Percentiles rank a stretch among this genome's conserved stretches.
These are phyloP conservation scores for Jamesozyma gamospora DNA, from an alignment of 805 yeast species.

Conservation along the genomic window DNA sequence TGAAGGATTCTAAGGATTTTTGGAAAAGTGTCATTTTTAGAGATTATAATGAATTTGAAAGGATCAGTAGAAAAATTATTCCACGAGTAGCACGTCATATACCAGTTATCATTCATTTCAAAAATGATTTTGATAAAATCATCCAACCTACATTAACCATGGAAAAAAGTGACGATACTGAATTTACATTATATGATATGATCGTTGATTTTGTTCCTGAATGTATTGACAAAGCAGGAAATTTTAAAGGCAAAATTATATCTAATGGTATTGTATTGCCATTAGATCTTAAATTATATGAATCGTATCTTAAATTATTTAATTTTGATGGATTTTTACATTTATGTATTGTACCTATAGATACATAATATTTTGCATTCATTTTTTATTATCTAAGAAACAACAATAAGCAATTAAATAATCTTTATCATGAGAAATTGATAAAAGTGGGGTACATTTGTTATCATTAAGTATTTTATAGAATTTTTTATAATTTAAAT, in stretches of 20 bases:
- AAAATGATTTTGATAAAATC: constrained; percentile 28
- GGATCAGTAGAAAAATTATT: constrained; percentile 16
- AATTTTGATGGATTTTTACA: constrained; percentile 63
- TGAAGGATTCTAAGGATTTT: constrained; percentile 44
- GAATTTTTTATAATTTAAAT: constrained; percentile 7
- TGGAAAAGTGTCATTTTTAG: constrained; percentile 42
- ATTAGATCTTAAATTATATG: constrained; percentile 34
- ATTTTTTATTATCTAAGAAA: constrained; percentile 1
- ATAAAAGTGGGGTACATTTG: constrained; percentile 9
- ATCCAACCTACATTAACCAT: constrained; percentile 26
- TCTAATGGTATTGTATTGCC: constrained; percentile 50
- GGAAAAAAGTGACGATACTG: constrained; percentile 2
- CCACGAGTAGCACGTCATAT: constrained; percentile 10
- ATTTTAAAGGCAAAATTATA: constrained; percentile 33
- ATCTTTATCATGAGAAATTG: constrained; percentile 26
- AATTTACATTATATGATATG: constrained; percentile 31
- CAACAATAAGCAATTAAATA: constrained; percentile 17
- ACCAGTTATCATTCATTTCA: constrained; percentile 23
- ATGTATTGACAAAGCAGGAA: constrained; percentile 30
- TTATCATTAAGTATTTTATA: constrained; percentile 9
- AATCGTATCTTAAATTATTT: constrained; percentile 36
- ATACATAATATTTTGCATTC: too few relatives aligned
- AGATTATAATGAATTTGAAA: constrained; percentile 14
- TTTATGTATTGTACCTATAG: constrained; percentile 2
- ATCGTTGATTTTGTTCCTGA: constrained; percentile 37